Conservation (phyloP, 768 basidiomycete genomes). For the Nidula microcarpa region DNA sequence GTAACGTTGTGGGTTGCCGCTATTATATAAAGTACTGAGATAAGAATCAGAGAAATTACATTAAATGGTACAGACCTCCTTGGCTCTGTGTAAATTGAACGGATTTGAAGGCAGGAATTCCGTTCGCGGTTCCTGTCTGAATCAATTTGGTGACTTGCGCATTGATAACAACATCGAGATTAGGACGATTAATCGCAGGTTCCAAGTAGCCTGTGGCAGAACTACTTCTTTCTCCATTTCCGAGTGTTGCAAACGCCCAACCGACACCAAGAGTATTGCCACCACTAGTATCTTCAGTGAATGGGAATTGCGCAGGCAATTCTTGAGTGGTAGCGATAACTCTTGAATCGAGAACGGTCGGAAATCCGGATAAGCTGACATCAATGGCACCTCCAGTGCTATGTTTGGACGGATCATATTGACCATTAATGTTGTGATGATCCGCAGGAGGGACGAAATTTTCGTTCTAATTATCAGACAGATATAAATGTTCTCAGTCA, state of each 20-base stretch:
- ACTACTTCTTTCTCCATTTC: not conserved
- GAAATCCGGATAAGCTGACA: slow-evolving; percentile 27
- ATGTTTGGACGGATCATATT: slow-evolving; percentile 33
- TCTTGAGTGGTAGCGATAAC: not conserved
- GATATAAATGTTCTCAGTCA: not conserved
- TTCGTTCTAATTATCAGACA: slow-evolving; percentile 27
- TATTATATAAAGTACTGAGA: too few species aligned
- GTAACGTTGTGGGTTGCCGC: slow-evolving; percentile 4
- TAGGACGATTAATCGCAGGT: not conserved
- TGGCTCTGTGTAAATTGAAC: not conserved
- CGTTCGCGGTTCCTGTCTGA: not conserved
- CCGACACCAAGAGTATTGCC: not conserved
- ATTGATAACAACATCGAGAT: not conserved
- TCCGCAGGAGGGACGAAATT: slow-evolving; percentile 29
- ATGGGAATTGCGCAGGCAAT: not conserved
- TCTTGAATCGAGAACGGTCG: slow-evolving; percentile 20
- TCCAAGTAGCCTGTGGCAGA: not conserved
- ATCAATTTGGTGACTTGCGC: not conserved
- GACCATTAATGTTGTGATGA: slow-evolving; percentile 28
- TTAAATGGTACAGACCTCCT: too few species aligned
- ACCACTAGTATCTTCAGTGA: not conserved
- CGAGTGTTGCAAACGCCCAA: too few species aligned
- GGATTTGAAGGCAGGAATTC: not conserved
- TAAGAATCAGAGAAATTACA: too few species aligned
- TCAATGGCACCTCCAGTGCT: slow-evolving; percentile 24